phyloP scores from a whole-genome alignment of 257 asterid species.

The Jasminum sambac region DNA sequence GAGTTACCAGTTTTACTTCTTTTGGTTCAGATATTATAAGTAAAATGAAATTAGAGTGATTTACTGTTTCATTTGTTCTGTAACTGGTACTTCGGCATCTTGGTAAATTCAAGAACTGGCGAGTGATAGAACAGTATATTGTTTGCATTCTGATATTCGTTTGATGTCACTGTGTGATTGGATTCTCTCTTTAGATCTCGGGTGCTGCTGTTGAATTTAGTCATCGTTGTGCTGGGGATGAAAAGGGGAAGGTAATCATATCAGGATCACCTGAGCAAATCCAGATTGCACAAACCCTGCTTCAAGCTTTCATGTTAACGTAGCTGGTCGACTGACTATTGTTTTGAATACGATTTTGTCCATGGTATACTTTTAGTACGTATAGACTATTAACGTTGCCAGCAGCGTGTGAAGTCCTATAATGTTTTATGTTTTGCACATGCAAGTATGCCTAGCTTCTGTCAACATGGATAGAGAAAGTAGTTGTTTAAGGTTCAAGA shows the following conservation, averaged over 20 bases:
- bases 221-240: conserved; percentile 31
- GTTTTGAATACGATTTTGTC: neutral
- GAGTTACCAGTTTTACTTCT: neutral
- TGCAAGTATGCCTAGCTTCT: neutral
- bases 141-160: neutral
- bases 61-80: neutral
- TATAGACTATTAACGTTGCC: neutral
- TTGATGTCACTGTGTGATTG: neutral
- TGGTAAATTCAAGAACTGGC: neutral
- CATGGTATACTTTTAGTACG: neutral
- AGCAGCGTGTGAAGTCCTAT: too few species aligned
- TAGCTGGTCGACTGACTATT: neutral
- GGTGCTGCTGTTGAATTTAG: conserved; percentile 32
- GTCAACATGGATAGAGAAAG: neutral
- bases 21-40: neutral
- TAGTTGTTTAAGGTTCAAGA: conserved; percentile 18
- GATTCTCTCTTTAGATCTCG: conserved; percentile 32
- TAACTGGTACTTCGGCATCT: neutral
- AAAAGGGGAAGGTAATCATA: conserved; percentile 37
- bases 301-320: conserved; percentile 36
- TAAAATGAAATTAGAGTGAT: neutral
- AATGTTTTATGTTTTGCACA: neutral
- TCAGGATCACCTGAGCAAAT: conserved; percentile 36
- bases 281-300: conserved; percentile 37
- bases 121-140: neutral